Evolutionary conservation across 805 yeast genomes (phyloP).

Genomic region (Wickerhamomyces bisporus): DNA sequence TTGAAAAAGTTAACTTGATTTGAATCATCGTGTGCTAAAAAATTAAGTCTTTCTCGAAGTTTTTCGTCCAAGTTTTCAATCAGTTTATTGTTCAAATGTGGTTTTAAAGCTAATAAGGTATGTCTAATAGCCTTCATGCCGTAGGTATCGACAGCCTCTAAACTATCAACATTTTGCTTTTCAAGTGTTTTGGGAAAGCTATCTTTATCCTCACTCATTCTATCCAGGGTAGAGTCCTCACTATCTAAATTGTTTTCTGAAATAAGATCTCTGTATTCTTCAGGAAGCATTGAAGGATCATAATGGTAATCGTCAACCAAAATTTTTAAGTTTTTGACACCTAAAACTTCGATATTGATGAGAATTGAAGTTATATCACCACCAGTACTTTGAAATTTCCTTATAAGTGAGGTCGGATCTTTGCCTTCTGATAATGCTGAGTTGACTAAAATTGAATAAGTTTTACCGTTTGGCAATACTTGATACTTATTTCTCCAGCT

Average conservation of each 20-base stretch:
- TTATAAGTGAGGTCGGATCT: conserved; percentile 21
- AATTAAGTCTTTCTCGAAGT: conserved; percentile 32
- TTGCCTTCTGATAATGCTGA: conserved; percentile 15
- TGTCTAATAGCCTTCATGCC: conserved; percentile 79
- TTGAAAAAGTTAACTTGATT: conserved; percentile 56
- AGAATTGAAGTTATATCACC: conserved; percentile 18
- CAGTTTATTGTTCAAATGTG: conserved; percentile 24
- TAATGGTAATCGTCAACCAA: conserved; percentile 17
- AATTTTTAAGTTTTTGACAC: conserved; percentile 38
- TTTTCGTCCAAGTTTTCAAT: conserved; percentile 28
- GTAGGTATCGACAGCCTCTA: conserved; percentile 66
- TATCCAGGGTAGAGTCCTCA: neutral
- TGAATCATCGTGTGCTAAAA: conserved; percentile 19
- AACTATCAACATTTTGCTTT: conserved; percentile 40
- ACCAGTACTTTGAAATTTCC: conserved; percentile 25
- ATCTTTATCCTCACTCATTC: conserved; percentile 5
- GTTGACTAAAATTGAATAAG: conserved; percentile 52
- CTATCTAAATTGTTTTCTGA: conserved; percentile 7
- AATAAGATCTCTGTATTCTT: conserved; percentile 30
- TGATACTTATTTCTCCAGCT: conserved; percentile 28
- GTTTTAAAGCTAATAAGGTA: conserved; percentile 51
- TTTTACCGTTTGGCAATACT: conserved; percentile 45
- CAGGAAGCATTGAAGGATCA: conserved; percentile 23
- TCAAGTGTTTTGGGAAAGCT: conserved; percentile 41
- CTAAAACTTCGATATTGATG: conserved; percentile 42